phyloP scores from a whole-genome alignment of 495 filamentous ascomycete genomes.

The Aspergillus leporis region DNA sequence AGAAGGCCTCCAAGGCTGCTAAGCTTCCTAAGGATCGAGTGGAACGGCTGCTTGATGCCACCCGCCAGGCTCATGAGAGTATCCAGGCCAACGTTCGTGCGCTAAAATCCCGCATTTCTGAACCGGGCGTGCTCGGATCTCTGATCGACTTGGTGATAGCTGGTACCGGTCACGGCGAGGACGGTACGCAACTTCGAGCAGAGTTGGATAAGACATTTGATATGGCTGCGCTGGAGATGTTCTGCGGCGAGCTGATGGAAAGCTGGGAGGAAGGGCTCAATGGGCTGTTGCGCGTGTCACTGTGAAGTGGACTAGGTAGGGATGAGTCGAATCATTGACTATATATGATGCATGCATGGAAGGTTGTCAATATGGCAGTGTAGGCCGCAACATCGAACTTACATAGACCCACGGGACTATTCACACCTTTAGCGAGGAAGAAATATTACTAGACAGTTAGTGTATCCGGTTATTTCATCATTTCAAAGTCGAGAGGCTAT shows the following conservation, averaged over 20 bases:
- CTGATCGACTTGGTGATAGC: constrained; percentile 38
- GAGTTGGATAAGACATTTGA: constrained; percentile 38
- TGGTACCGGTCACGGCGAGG: constrained; percentile 26
- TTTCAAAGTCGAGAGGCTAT: not conserved
- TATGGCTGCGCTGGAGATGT: constrained; percentile 39
- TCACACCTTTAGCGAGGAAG: not conserved
- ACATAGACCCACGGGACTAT: not conserved
- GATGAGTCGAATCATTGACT: not conserved
- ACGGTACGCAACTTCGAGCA: constrained; percentile 31
- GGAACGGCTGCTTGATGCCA: constrained; percentile 26
- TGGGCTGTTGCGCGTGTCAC: constrained; percentile 36
- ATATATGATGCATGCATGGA: not conserved
- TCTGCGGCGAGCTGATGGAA: constrained; percentile 46
- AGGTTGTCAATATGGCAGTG: not conserved
- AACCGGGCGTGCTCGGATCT: constrained; percentile 38
- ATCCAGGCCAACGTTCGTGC: constrained; percentile 35
- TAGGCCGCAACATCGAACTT: not conserved
- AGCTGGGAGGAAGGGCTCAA: constrained; percentile 49
- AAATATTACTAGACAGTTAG: not conserved
- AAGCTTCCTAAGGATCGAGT: constrained; percentile 40
- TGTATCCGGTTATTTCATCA: not conserved
- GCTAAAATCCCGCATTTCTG: constrained; percentile 39
- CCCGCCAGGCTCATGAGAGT: constrained; percentile 33
- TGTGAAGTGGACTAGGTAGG: constrained; percentile 19
- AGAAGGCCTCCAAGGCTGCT: constrained; percentile 33